Evolutionary conservation across 2,329 filamentous ascomycete genomes (phyloP).

Genomic region (Tolypocladium tundrense): DNA sequence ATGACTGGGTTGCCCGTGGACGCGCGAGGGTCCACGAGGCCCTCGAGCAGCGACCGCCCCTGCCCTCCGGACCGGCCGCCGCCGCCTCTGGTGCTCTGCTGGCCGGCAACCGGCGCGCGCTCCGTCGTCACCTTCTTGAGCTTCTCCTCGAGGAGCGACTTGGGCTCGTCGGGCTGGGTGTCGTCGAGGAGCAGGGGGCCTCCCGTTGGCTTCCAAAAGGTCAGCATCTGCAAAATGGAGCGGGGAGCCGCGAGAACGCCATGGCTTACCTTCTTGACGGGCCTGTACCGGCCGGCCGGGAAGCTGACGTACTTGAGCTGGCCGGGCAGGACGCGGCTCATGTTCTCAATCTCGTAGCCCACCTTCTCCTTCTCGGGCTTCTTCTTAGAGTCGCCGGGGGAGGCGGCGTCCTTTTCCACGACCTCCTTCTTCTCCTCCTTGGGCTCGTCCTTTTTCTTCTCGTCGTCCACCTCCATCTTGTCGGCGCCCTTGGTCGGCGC

Average conservation of each 20-base stretch:
- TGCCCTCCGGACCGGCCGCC: slow-evolving; percentile 20
- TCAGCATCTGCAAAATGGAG: slow-evolving; percentile 10
- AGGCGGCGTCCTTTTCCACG: slow-evolving; percentile 48
- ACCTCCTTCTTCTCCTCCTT: slow-evolving; percentile 55
- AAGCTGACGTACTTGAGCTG: slow-evolving; percentile 97
- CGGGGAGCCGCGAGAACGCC: background rate
- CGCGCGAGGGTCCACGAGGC: slow-evolving; percentile 22
- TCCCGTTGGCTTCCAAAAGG: slow-evolving; percentile 62
- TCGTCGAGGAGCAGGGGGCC: slow-evolving; percentile 89
- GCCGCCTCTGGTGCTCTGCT: slow-evolving; percentile 14
- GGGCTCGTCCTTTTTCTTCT: slow-evolving; percentile 43
- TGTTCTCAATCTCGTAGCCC: slow-evolving; percentile 92
- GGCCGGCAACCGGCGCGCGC: slow-evolving; percentile 47
- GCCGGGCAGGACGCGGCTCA: slow-evolving; percentile 84
- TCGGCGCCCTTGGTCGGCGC: slow-evolving; percentile 55
- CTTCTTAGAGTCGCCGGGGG: slow-evolving; percentile 61
- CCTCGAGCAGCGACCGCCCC: slow-evolving; percentile 26
- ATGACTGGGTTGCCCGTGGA: slow-evolving; percentile 23
- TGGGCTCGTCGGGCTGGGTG: slow-evolving; percentile 66
- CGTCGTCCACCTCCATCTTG: slow-evolving; percentile 81
- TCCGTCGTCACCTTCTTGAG: slow-evolving; percentile 68
- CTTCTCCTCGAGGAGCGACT: slow-evolving; percentile 81
- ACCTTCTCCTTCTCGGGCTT: slow-evolving; percentile 93
- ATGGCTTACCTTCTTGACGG: slow-evolving; percentile 66
- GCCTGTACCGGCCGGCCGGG: slow-evolving; percentile 80